Percentiles rank a stretch among this genome's conserved stretches.
Evolutionary conservation across 2,329 filamentous ascomycete species (phyloP).

Genomic region (Sporothrix luriei): DNA sequence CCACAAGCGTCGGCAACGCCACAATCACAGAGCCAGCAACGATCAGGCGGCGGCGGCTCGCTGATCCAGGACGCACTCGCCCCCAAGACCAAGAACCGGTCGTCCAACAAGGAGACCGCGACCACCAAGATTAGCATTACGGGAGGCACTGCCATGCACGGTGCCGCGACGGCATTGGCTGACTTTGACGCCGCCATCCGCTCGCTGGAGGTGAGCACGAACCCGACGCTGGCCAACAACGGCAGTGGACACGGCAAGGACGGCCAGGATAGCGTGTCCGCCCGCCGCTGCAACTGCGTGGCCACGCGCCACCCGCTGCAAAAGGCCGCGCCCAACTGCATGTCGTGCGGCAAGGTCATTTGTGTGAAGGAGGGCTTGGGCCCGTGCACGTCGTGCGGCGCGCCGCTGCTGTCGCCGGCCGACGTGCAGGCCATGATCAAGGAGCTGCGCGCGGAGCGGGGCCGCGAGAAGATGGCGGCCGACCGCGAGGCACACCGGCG

Average conservation of each 20-base stretch:
- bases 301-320: constrained; percentile 85
- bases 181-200: constrained; percentile 81
- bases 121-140: constrained; percentile 70
- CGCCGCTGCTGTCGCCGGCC: constrained; percentile 67
- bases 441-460: constrained; percentile 80
- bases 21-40: constrained; percentile 9
- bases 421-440: constrained; percentile 86
- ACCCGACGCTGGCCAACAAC: constrained; percentile 61
- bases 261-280: constrained; percentile 53
- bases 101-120: not conserved
- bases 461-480: constrained; percentile 79
- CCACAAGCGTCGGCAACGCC: not conserved
- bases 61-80: constrained; percentile 72
- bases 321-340: constrained; percentile 88
- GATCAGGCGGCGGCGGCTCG: constrained; percentile 62
- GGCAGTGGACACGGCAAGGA: not conserved
- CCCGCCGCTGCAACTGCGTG: constrained; percentile 82
- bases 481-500: constrained; percentile 72
- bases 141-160: constrained; percentile 80
- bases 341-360: constrained; percentile 90
- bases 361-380: constrained; percentile 93
- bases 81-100: constrained; percentile 54
- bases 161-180: constrained; percentile 71
- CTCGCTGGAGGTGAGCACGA: constrained; percentile 86
- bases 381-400: constrained; percentile 87